A percentile compares a stretch with the other conserved stretches of the same genome.
Conservation (phyloP, 495 filamentous ascomycete genomes). For the Hapsidospora chrysogenum region DNA sequence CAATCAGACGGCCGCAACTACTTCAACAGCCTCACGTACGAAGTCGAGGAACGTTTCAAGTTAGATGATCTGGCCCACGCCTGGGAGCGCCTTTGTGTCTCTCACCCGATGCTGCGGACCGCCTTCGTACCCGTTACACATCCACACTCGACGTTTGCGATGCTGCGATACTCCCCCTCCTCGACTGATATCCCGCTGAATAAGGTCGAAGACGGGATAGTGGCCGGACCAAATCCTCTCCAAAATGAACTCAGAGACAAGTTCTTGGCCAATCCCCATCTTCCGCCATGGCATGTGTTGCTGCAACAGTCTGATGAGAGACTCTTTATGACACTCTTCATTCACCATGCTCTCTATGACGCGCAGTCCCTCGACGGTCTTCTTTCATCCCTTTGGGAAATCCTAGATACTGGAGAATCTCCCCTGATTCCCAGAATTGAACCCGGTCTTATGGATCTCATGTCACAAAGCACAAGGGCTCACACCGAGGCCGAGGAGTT, state of each 20-base stretch:
- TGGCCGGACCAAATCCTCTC: no score
- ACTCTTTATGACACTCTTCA: slow-evolving; percentile 26
- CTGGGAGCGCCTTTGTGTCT: slow-evolving; percentile 34
- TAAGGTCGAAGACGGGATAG: not conserved
- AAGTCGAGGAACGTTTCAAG: slow-evolving; percentile 11
- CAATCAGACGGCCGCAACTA: slow-evolving; percentile 38
- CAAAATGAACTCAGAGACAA: not conserved
- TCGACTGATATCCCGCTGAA: not conserved
- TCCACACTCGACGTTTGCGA: slow-evolving; percentile 40
- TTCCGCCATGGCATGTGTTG: slow-evolving; percentile 14
- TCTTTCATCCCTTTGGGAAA: not conserved
- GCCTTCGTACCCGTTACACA: slow-evolving; percentile 47
- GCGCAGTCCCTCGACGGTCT: slow-evolving; percentile 40
- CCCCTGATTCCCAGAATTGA: slow-evolving; percentile 14
- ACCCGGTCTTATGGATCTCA: slow-evolving; percentile 30
- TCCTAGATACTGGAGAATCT: slow-evolving; percentile 38
- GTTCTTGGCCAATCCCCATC: slow-evolving; percentile 5
- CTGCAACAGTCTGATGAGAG: slow-evolving; percentile 6
- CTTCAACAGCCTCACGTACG: slow-evolving; percentile 40
- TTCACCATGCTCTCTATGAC: slow-evolving; percentile 69
- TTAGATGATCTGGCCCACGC: slow-evolving; percentile 24
- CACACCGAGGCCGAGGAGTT: slow-evolving; percentile 28
- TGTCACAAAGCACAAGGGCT: slow-evolving; percentile 21
- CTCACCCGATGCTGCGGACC: slow-evolving; percentile 56
- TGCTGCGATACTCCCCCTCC: slow-evolving; percentile 34